These are phyloP conservation scores for Alternaria incomplexa DNA, from an alignment of 2,329 filamentous ascomycete genomes.

Conservation along the genomic window DNA sequence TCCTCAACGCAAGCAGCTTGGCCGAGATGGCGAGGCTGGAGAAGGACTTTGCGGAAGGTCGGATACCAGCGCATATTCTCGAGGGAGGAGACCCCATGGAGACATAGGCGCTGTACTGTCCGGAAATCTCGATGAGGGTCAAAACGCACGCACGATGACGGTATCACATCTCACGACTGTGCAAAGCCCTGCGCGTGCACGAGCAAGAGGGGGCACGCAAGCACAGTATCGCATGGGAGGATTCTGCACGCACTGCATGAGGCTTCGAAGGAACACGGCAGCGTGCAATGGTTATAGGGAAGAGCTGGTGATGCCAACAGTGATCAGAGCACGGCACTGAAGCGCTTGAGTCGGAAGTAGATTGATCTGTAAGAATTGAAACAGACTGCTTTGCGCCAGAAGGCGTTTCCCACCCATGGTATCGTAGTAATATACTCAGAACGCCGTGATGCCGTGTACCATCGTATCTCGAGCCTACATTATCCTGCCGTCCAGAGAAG, in stretches of 20 bases:
- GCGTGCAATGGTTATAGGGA: neutral
- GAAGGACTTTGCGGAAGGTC: constrained; percentile 88
- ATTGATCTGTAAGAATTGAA: constrained; percentile 10
- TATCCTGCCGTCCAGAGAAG: neutral
- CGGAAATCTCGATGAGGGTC: neutral
- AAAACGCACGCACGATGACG: neutral
- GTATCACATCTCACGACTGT: neutral
- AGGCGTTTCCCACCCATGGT: constrained; percentile 21
- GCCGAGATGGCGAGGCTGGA: constrained; percentile 90
- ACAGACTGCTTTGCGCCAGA: constrained; percentile 12
- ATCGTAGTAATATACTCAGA: constrained; percentile 28
- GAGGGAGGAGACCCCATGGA: constrained; percentile 39
- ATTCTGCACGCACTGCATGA: neutral
- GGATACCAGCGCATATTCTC: constrained; percentile 65
- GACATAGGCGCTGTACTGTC: constrained; percentile 15
- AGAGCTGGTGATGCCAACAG: neutral
- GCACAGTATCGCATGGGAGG: neutral
- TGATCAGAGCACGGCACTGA: neutral
- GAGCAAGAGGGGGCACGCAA: neutral
- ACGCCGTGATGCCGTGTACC: constrained; percentile 21
- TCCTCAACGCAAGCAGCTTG: constrained; percentile 85
- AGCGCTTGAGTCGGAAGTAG: neutral
- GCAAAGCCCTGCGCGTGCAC: neutral
- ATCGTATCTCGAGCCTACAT: neutral
- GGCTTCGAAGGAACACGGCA: neutral